phyloP scores from a whole-genome alignment of 352 stramenopile genomes.

The Globisporangium mamillatum region DNA sequence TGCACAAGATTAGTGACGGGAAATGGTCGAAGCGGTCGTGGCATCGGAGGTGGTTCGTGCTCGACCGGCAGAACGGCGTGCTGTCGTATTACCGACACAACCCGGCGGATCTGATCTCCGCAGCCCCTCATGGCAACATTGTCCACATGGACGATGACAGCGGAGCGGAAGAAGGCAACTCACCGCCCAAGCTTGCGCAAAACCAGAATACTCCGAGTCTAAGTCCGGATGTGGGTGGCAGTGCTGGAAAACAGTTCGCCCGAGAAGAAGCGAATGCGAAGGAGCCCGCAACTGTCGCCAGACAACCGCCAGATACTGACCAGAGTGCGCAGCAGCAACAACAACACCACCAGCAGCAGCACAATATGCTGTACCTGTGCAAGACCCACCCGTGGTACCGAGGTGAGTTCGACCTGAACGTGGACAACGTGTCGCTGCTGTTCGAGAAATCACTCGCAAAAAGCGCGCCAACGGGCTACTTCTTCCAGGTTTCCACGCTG shows the following conservation, averaged over 20 bases:
- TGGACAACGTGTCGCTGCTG: slow-evolving; percentile 69
- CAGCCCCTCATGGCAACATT: slow-evolving; percentile 62
- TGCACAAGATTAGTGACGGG: slow-evolving; percentile 85
- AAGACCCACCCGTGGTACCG: slow-evolving; percentile 80
- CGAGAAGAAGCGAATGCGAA: slow-evolving; percentile 2
- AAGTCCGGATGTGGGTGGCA: not conserved
- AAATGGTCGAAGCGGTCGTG: slow-evolving; percentile 83
- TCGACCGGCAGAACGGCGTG: slow-evolving; percentile 67
- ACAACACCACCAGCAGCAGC: slow-evolving; percentile 27
- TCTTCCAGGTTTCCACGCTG: slow-evolving; percentile 82
- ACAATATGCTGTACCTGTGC: slow-evolving; percentile 70
- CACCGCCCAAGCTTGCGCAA: not conserved
- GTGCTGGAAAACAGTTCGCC: not conserved
- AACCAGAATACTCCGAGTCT: not conserved
- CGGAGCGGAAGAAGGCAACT: slow-evolving; percentile 12
- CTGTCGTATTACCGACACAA: slow-evolving; percentile 85
- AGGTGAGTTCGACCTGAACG: slow-evolving; percentile 70
- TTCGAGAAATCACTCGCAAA: slow-evolving; percentile 80
- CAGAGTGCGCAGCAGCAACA: slow-evolving; percentile 28
- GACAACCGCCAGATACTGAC: not conserved
- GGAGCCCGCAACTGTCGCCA: not conserved
- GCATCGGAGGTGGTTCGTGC: slow-evolving; percentile 84
- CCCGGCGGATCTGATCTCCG: slow-evolving; percentile 63
- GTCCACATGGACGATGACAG: slow-evolving; percentile 56
- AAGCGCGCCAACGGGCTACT: slow-evolving; percentile 77